A percentile compares a stretch with the other conserved stretches of the same genome.
Conservation (phyloP, 768 basidiomycete species). For the Cystobasidium onofrii region DNA sequence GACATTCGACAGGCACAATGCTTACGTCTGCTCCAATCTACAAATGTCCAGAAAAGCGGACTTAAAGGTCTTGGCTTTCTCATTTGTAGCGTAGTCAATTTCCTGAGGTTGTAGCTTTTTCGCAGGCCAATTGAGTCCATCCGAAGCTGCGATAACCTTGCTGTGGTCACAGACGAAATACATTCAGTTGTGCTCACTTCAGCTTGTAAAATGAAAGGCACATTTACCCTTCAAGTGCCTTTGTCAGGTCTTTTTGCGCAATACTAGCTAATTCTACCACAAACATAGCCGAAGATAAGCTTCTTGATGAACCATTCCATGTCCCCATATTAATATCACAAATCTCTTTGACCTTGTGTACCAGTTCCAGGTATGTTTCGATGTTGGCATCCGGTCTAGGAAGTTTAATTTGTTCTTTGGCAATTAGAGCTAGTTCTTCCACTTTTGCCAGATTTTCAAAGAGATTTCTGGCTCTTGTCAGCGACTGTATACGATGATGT, state of each 20-base stretch:
- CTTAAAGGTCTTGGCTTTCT: constrained; percentile 63
- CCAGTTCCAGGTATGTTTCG: constrained; percentile 36
- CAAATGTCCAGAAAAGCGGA: constrained; percentile 67
- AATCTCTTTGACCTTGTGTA: constrained; percentile 25
- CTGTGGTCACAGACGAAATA: constrained; percentile 48
- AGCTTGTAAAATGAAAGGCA: neutral
- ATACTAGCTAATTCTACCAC: constrained; percentile 54
- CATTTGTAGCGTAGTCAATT: constrained; percentile 34
- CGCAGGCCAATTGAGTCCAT: constrained; percentile 77
- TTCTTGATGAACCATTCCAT: neutral
- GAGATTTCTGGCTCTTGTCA: constrained; percentile 68
- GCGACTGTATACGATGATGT: constrained; percentile 66
- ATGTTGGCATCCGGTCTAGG: constrained; percentile 34
- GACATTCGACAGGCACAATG: neutral
- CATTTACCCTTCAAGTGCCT: constrained; percentile 57
- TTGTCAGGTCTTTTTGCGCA: constrained; percentile 72
- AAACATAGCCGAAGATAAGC: neutral
- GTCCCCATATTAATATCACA: constrained; percentile 31
- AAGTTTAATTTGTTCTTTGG: constrained; percentile 28
- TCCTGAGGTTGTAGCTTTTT: constrained; percentile 56
- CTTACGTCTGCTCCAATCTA: constrained; percentile 69
- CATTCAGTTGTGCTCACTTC: no score
- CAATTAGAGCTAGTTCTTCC: constrained; percentile 51
- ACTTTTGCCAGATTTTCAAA: constrained; percentile 64
- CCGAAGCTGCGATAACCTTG: constrained; percentile 57